phyloP scores from a whole-genome alignment of 2,329 filamentous ascomycete genomes.

The Fusarium coicis region DNA sequence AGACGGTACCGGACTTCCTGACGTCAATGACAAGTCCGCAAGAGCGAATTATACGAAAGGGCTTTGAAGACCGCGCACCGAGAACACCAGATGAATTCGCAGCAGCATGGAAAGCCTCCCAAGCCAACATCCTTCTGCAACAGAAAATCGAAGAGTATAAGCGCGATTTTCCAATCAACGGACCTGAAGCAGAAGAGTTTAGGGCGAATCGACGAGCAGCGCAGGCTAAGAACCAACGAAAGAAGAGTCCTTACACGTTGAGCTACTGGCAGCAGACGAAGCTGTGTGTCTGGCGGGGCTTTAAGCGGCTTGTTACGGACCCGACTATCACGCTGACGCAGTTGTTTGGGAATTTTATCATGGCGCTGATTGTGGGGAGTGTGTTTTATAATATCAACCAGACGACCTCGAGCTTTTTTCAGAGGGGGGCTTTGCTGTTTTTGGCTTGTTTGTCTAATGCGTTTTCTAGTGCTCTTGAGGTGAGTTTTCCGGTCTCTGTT shows the following conservation, averaged over 20 bases:
- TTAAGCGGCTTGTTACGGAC: conserved; percentile 53
- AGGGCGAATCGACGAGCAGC: conserved; percentile 56
- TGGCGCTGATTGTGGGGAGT: conserved; percentile 63
- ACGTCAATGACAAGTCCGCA: conserved; percentile 59
- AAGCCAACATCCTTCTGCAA: conserved; percentile 50
- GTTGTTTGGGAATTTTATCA: conserved; percentile 57
- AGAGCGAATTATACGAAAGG: conserved; percentile 47
- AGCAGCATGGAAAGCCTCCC: conserved; percentile 44
- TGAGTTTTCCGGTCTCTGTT: not conserved
- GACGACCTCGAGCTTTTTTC: conserved; percentile 57
- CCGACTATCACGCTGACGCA: conserved; percentile 52
- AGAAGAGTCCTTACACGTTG: conserved; percentile 38
- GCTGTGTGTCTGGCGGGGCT: conserved; percentile 48
- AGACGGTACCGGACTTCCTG: conserved; percentile 79
- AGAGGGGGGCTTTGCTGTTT: conserved; percentile 60
- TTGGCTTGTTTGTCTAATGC: conserved; percentile 63
- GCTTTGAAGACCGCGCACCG: conserved; percentile 48
- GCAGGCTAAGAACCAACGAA: conserved; percentile 55
- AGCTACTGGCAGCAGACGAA: conserved; percentile 37
- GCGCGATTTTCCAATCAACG: conserved; percentile 41
- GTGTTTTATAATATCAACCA: conserved; percentile 60
- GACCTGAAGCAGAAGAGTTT: conserved; percentile 60
- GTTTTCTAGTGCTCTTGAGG: conserved; percentile 50
- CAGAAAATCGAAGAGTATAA: conserved; percentile 65
- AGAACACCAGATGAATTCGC: conserved; percentile 53